phyloP scores from a whole-genome alignment of 192 early-diverging fungal genomes.

The Backusella morwellensis region DNA sequence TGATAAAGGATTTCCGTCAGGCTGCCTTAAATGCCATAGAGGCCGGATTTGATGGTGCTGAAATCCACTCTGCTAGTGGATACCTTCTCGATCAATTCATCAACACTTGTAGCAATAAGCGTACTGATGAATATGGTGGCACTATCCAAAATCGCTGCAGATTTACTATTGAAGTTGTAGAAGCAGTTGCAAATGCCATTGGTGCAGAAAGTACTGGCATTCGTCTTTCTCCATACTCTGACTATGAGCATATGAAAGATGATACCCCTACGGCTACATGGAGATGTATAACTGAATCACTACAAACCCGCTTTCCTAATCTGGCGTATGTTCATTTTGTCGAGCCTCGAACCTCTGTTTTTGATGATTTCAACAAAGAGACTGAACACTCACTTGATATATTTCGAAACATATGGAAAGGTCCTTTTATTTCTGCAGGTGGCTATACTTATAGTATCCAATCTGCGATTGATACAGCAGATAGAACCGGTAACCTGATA shows the following conservation, averaged over 20 bases:
- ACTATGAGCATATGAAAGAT: slow-evolving; percentile 29
- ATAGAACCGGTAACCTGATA: slow-evolving; percentile 21
- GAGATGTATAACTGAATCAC: slow-evolving; percentile 12
- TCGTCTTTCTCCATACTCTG: slow-evolving; percentile 26
- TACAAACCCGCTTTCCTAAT: slow-evolving; percentile 27
- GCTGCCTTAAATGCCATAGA: slow-evolving; percentile 62
- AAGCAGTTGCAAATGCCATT: slow-evolving; percentile 18
- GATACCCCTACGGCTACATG: slow-evolving; percentile 25
- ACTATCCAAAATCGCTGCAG: slow-evolving; percentile 27
- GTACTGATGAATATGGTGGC: slow-evolving; percentile 50
- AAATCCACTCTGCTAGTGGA: slow-evolving; percentile 65
- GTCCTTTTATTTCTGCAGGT: slow-evolving; percentile 15
- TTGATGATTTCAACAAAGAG: slow-evolving; percentile 30
- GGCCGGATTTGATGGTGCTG: too few species aligned
- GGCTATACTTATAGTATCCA: slow-evolving; percentile 14
- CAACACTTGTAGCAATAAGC: slow-evolving; percentile 72
- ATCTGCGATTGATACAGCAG: not conserved
- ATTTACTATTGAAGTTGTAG: slow-evolving; percentile 23
- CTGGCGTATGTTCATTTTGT: slow-evolving; percentile 37
- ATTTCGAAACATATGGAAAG: slow-evolving; percentile 12
- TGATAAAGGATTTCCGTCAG: not conserved
- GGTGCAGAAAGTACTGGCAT: slow-evolving; percentile 30
- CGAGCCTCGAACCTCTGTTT: slow-evolving; percentile 19
- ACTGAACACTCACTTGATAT: not conserved
- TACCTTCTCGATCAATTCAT: slow-evolving; percentile 85